Percentiles rank a stretch among this genome's conserved stretches.
Conservation (phyloP, 306 rosid genomes). For the Cajanus cajan region DNA sequence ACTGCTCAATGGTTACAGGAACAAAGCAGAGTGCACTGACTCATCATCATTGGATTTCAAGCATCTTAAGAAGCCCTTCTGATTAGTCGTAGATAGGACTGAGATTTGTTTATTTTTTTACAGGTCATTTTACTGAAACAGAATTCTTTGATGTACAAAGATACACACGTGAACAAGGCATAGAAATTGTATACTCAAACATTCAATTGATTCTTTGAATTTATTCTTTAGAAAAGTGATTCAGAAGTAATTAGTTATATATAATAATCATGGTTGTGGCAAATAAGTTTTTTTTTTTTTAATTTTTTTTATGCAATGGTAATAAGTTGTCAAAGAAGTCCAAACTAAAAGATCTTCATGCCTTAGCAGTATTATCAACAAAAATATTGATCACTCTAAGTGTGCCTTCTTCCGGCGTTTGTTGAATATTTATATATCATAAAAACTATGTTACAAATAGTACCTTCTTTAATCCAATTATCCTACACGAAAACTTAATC, state of each 20-base stretch:
- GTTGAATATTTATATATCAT: background rate
- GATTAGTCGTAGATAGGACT: slow-evolving; percentile 15
- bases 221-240: background rate
- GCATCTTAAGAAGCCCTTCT: slow-evolving; percentile 59
- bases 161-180: background rate
- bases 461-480: background rate
- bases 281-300: too few relatives aligned
- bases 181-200: slow-evolving; percentile 2
- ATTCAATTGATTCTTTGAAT: slow-evolving; percentile 25
- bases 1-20: slow-evolving; percentile 51
- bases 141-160: slow-evolving; percentile 41
- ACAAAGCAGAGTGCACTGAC: slow-evolving; percentile 51
- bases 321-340: background rate
- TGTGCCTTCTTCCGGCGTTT: too few relatives aligned
- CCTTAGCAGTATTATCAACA: background rate
- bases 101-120: background rate
- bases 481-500: background rate
- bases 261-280: background rate
- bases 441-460: background rate
- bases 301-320: background rate
- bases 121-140: slow-evolving; percentile 8
- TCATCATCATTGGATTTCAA: slow-evolving; percentile 64
- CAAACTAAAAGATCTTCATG: background rate
- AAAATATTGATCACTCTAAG: background rate
- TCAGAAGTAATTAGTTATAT: background rate